Conservation (phyloP, 1,284 basidiomycete species). For the Ceratobasidium sp. region DNA sequence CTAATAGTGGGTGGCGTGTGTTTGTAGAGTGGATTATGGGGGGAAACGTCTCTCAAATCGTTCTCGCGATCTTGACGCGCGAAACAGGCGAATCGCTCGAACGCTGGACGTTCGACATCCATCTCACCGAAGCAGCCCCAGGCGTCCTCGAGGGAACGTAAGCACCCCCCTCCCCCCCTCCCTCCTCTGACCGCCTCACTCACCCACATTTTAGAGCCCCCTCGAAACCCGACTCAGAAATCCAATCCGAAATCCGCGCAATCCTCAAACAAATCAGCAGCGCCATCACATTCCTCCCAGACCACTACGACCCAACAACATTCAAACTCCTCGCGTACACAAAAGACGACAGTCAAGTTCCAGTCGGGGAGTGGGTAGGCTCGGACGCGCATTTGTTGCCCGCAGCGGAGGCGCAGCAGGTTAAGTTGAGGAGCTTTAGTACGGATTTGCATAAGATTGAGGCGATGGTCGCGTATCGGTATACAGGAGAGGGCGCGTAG, state of each 20-base stretch:
- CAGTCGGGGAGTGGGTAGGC: conserved; percentile 63
- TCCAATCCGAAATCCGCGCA: conserved; percentile 96
- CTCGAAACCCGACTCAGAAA: conserved; percentile 87
- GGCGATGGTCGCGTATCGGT: conserved; percentile 53
- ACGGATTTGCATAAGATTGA: conserved; percentile 63
- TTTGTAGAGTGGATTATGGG: conserved; percentile 89
- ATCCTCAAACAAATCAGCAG: conserved; percentile 97
- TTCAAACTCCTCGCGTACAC: conserved; percentile 70
- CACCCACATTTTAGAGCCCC: conserved; percentile 59
- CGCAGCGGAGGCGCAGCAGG: conserved; percentile 69
- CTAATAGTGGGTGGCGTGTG: too few relatives aligned
- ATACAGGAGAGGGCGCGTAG: conserved; percentile 41
- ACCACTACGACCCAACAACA: conserved; percentile 48
- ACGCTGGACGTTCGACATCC: conserved; percentile 98
- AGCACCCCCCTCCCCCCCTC: conserved; percentile 18
- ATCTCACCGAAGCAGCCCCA: conserved; percentile 69
- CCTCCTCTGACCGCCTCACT: conserved; percentile 1
- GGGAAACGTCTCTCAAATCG: conserved; percentile 91
- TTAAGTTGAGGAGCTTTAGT: conserved; percentile 62
- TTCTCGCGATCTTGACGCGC: conserved; percentile 95
- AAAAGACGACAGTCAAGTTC: conserved; percentile 51
- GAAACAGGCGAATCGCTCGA: conserved; percentile 93
- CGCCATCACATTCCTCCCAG: conserved; percentile 50
- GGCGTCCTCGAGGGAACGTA: conserved; percentile 55
- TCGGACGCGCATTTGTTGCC: conserved; percentile 69